Percentiles rank a stretch among this genome's conserved stretches.
Evolutionary conservation across 2,329 filamentous ascomycete species (phyloP).

Genomic region (Fusarium zealandicum): DNA sequence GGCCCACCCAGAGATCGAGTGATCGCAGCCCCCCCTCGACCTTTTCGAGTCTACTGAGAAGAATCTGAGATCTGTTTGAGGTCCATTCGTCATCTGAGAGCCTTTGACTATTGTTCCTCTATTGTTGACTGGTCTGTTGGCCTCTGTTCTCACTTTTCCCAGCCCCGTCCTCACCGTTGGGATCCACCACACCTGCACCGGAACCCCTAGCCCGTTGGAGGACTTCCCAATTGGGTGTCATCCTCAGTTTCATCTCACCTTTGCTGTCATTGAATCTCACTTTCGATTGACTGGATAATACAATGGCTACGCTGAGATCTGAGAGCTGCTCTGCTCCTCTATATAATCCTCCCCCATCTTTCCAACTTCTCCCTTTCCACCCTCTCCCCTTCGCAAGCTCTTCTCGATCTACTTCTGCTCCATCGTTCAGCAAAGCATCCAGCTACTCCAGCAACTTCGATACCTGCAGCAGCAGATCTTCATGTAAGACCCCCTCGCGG

Average conservation of each 20-base stretch:
- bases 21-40: not conserved
- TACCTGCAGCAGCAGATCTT: not conserved
- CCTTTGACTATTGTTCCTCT: not conserved
- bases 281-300: slow-evolving; percentile 1
- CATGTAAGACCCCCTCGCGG: not conserved
- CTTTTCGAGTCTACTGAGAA: not conserved
- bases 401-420: not conserved
- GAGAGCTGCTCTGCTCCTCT: not conserved
- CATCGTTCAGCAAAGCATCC: not conserved
- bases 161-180: not conserved
- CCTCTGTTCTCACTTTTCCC: not conserved
- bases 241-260: not conserved
- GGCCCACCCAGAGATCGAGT: not conserved
- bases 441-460: not conserved
- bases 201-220: not conserved
- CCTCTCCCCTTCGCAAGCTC: not conserved
- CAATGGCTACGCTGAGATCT: not conserved
- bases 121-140: slow-evolving; percentile 2
- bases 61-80: not conserved
- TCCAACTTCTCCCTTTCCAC: not conserved
- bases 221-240: not conserved
- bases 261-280: not conserved
- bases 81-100: not conserved
- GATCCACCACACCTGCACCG: not conserved
- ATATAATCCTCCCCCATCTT: slow-evolving; percentile 4